These are phyloP conservation scores for Rehmannia glutinosa DNA, from an alignment of 257 asterid genomes.

Conservation along the genomic window DNA sequence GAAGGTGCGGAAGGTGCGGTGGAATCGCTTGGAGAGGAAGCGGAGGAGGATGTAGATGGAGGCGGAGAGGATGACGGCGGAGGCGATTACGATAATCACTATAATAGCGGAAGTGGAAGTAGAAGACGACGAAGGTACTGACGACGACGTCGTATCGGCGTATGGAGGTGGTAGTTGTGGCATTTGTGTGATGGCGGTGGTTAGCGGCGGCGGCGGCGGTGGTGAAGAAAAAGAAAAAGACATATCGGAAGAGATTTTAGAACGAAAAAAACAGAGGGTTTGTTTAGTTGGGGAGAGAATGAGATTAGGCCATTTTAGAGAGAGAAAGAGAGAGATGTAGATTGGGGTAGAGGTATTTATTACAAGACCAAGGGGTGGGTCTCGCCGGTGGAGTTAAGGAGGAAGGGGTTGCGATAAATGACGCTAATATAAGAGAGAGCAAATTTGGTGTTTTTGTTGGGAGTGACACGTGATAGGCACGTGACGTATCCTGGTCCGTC, in stretches of 20 bases:
- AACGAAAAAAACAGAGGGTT: slow-evolving; percentile 16
- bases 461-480: slow-evolving; percentile 32
- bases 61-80: slow-evolving; percentile 61
- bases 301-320: slow-evolving; percentile 10
- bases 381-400: slow-evolving; percentile 24
- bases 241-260: slow-evolving; percentile 24
- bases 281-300: not conserved
- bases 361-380: not conserved
- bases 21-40: slow-evolving; percentile 47
- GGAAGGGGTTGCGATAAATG: slow-evolving; percentile 15
- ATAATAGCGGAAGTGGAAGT: slow-evolving; percentile 50
- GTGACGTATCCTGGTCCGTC: slow-evolving; percentile 6
- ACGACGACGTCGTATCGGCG: slow-evolving; percentile 15
- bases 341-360: slow-evolving; percentile 18
- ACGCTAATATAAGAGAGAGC: not conserved
- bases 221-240: slow-evolving; percentile 18
- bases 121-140: slow-evolving; percentile 28
- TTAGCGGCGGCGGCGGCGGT: slow-evolving; percentile 18
- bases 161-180: slow-evolving; percentile 32
- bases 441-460: slow-evolving; percentile 23
- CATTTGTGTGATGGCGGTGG: slow-evolving; percentile 18
- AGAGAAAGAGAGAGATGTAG: slow-evolving; percentile 16
- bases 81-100: slow-evolving; percentile 52
- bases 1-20: slow-evolving; percentile 34
- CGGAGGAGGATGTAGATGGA: slow-evolving; percentile 68